phyloP scores from a whole-genome alignment of 1,284 basidiomycete genomes.

The Cryptococcus wingfieldii region DNA sequence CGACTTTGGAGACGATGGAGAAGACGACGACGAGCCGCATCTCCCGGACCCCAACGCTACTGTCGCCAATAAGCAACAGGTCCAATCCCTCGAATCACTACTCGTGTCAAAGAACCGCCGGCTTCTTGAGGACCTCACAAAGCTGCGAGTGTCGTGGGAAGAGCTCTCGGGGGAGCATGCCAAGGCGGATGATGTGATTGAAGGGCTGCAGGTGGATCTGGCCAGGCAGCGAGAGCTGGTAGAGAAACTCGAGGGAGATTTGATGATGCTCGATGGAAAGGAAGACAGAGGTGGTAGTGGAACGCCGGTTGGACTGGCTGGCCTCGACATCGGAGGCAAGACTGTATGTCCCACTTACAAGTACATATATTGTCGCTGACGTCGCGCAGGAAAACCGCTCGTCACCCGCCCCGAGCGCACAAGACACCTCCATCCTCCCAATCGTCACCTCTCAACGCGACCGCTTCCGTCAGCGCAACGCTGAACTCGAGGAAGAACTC shows the following conservation, averaged over 20 bases:
- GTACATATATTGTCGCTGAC: background rate
- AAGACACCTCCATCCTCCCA: constrained; percentile 85
- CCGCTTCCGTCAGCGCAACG: constrained; percentile 89
- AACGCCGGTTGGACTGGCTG: constrained; percentile 55
- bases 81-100: constrained; percentile 80
- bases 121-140: constrained; percentile 89
- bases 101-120: constrained; percentile 91
- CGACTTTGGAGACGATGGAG: constrained; percentile 63
- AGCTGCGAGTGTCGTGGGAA: constrained; percentile 73
- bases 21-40: constrained; percentile 46
- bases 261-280: constrained; percentile 63
- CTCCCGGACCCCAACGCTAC: constrained; percentile 82
- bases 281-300: constrained; percentile 18
- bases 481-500: constrained; percentile 95
- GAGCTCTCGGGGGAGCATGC: constrained; percentile 69
- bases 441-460: constrained; percentile 97
- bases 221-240: constrained; percentile 73
- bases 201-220: constrained; percentile 61
- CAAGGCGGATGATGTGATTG: constrained; percentile 59
- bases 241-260: constrained; percentile 85
- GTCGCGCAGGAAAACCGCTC: constrained; percentile 24
- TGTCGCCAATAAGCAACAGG: constrained; percentile 67
- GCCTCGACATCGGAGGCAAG: constrained; percentile 63
- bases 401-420: constrained; percentile 20
- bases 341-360: constrained; percentile 38